Evolutionary conservation across 2,329 filamentous ascomycete genomes (phyloP).

Genomic region (Tricladium varicosporioides): DNA sequence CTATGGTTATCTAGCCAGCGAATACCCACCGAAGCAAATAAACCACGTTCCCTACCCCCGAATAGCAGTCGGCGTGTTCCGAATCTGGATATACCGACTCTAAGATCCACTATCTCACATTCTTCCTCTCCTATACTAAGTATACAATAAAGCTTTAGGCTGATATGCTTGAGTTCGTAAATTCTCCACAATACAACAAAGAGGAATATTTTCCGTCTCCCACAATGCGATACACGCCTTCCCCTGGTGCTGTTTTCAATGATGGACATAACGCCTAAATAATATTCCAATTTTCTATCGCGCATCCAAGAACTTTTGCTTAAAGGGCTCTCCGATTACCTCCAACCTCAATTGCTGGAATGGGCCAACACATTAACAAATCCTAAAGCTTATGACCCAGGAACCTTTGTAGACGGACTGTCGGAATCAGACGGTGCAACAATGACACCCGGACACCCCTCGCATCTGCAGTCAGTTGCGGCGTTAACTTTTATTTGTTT

Average conservation of each 20-base stretch:
- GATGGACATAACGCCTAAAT: background rate
- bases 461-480: conserved; percentile 20
- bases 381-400: conserved; percentile 7
- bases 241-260: background rate
- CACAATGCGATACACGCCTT: background rate
- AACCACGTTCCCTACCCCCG: too few species aligned
- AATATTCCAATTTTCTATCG: background rate
- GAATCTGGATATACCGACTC: too few species aligned
- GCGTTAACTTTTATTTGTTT: conserved; percentile 19
- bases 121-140: background rate
- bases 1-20: too few species aligned
- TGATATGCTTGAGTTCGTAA: background rate
- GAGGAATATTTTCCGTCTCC: background rate
- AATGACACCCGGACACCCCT: conserved; percentile 16
- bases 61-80: too few species aligned
- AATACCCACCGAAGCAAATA: too few species aligned
- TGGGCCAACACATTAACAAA: background rate
- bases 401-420: conserved; percentile 9
- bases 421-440: background rate
- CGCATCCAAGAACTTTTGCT: background rate
- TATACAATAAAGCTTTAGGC: background rate
- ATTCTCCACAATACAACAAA: background rate
- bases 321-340: background rate
- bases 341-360: background rate
- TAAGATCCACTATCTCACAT: too few species aligned